Base-by-base conservation (phyloP, 2,329 filamentous ascomycete species). In the Sporothrix brasiliensis region DNA sequence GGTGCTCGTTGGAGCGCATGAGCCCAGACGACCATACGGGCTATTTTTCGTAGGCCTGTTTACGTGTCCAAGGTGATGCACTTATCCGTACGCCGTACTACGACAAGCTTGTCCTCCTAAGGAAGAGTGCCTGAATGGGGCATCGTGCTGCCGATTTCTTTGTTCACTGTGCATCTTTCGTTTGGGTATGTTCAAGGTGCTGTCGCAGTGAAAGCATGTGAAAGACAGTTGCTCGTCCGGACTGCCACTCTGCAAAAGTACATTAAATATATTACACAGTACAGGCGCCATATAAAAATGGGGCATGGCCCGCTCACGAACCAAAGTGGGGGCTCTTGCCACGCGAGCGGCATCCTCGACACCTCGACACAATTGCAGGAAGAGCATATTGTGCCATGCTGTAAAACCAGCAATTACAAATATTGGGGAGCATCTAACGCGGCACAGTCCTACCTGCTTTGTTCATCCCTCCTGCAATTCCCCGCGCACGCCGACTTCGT, bases 201-300 rank as follows among this genome's bases (percentile, higher is more conserved):
- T 27, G 21, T 5, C 41, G 16, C 21, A 10, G 21, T n/a, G 41
- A 34, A 63, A 63, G 60, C 61, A 66, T 66, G 61, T 66, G 61
- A 66, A 66, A 63, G 39, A 41, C 44, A 1, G 44, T 19, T 30
- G 4, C 16, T 19, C 11, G 14, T 27, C 27, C 21, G 60, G 13
- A 49, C 41, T 49, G 49, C 27, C 41, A 34, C 19, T 30, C 21
- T 21, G 4, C 47, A n/a, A 63, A 63, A 21, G 41, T 34, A 34
- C 34, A 9, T 5, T 9, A n/a, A n/a, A n/a, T 34, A 6, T 54
- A 30, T 21, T 13, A 53, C 21, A n/a, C 3, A 24, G 21, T 50
- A 66, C 60, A 53, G 27, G 47, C 44, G 24, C 65, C 44, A 54
- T 67, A 53, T 67, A 53, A 53, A 67, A 41, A 50, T 34, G 44